phyloP scores from a whole-genome alignment of 805 yeast genomes.

The Scheffersomyces amazonensis region DNA sequence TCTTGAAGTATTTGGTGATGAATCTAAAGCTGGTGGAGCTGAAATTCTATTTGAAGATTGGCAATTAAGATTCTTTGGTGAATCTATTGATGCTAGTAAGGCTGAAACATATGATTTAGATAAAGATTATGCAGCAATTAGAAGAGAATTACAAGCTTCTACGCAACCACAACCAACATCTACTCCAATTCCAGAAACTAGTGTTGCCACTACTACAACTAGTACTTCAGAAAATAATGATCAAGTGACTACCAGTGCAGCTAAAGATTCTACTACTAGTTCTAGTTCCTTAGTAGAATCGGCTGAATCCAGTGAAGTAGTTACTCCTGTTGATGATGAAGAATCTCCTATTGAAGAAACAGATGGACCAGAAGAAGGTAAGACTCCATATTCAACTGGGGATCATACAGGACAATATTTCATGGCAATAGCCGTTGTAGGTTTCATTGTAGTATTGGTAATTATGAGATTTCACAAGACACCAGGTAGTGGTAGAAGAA shows the following conservation, averaged over 20 bases:
- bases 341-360: background rate
- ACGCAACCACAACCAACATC: constrained; percentile 1
- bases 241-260: constrained; percentile 5
- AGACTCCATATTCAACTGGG: constrained; percentile 29
- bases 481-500: constrained; percentile 39
- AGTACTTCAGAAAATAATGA: constrained; percentile 4
- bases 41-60: constrained; percentile 52
- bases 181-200: background rate
- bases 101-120: constrained; percentile 55
- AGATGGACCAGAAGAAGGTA: constrained; percentile 27
- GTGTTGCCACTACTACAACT: background rate
- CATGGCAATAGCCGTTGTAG: constrained; percentile 55
- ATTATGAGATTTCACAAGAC: constrained; percentile 42
- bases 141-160: constrained; percentile 23
- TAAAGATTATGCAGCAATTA: constrained; percentile 43
- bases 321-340: background rate
- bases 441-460: constrained; percentile 49
- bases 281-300: no score
- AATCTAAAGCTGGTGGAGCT: constrained; percentile 37
- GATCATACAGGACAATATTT: constrained; percentile 61
- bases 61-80: constrained; percentile 84
- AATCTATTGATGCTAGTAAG: constrained; percentile 58
- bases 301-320: background rate
- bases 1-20: constrained; percentile 48
- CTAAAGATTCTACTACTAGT: constrained; percentile 2